A percentile compares a stretch with the other conserved stretches of the same genome.
These are phyloP conservation scores for Somion occarium DNA, from an alignment of 1,284 basidiomycete species.

Conservation along the genomic window DNA sequence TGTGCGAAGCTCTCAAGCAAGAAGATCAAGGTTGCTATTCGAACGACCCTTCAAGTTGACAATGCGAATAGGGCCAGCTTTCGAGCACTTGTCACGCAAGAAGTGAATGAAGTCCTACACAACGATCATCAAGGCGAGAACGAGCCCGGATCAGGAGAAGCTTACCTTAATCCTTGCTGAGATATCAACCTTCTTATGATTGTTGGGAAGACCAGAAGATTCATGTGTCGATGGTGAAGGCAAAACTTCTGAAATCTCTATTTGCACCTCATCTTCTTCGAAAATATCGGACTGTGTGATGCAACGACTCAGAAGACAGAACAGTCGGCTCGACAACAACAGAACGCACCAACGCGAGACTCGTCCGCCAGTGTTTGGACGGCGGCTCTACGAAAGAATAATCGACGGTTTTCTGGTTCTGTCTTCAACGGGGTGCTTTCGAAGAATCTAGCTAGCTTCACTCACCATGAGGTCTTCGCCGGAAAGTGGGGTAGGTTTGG, in stretches of 20 bases:
- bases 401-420: constrained; percentile 17
- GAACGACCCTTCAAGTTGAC: neutral
- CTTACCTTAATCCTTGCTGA: neutral
- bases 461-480: constrained; percentile 4
- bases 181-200: neutral
- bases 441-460: neutral
- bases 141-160: neutral
- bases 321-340: too few species aligned
- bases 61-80: neutral
- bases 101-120: constrained; percentile 1
- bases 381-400: constrained; percentile 12
- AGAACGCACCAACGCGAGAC: constrained; percentile 18
- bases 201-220: neutral
- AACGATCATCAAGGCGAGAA: neutral
- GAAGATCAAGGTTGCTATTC: constrained; percentile 5
- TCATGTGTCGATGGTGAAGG: constrained; percentile 25
- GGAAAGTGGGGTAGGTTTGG: neutral
- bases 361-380: constrained; percentile 9
- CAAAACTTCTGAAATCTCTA: constrained; percentile 55
- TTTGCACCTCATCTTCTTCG: constrained; percentile 32
- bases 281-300: constrained; percentile 22
- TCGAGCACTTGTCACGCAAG: neutral
- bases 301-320: neutral
- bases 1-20: constrained; percentile 1
- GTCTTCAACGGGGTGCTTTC: neutral